These are phyloP conservation scores for Sphaerulina populicola DNA, from an alignment of 2,329 filamentous ascomycete species.

Conservation along the genomic window DNA sequence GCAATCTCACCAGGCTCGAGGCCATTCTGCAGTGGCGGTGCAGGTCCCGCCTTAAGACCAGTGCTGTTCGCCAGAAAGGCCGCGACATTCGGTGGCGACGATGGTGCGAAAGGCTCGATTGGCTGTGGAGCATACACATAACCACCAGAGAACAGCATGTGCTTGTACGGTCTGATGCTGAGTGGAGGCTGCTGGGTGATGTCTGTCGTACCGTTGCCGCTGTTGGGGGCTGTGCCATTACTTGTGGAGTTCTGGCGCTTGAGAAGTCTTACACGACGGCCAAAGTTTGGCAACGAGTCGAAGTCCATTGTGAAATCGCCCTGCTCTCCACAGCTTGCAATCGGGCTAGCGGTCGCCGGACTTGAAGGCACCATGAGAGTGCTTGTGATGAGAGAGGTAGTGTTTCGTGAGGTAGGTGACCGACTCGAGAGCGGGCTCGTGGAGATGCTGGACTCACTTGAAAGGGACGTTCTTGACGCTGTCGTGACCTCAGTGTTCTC, in stretches of 20 bases:
- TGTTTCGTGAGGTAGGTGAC: constrained; percentile 6
- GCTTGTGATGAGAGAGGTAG: constrained; percentile 15
- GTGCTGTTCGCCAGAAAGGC: constrained; percentile 38
- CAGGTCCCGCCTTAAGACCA: constrained; percentile 18
- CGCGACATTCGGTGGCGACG: constrained; percentile 41
- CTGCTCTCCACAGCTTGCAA: constrained; percentile 37
- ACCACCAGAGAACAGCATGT: constrained; percentile 45
- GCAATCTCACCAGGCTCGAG: constrained; percentile 41
- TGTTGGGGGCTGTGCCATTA: constrained; percentile 17
- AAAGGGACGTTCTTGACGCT: neutral
- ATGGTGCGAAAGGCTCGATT: constrained; percentile 39
- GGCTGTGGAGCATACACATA: constrained; percentile 43
- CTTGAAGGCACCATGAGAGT: neutral
- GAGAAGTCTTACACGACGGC: constrained; percentile 19
- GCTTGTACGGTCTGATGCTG: constrained; percentile 40
- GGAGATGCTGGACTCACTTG: neutral
- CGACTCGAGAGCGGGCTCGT: neutral
- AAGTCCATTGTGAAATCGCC: constrained; percentile 38
- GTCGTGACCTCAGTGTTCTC: neutral
- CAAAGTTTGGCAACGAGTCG: constrained; percentile 33
- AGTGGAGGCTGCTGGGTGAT: constrained; percentile 36
- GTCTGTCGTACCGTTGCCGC: constrained; percentile 24
- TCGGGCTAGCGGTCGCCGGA: constrained; percentile 16
- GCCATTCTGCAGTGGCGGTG: constrained; percentile 4
- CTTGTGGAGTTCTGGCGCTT: constrained; percentile 7